Base-by-base conservation (phyloP, 768 basidiomycete species). In the Asterophora lycoperdoides region DNA sequence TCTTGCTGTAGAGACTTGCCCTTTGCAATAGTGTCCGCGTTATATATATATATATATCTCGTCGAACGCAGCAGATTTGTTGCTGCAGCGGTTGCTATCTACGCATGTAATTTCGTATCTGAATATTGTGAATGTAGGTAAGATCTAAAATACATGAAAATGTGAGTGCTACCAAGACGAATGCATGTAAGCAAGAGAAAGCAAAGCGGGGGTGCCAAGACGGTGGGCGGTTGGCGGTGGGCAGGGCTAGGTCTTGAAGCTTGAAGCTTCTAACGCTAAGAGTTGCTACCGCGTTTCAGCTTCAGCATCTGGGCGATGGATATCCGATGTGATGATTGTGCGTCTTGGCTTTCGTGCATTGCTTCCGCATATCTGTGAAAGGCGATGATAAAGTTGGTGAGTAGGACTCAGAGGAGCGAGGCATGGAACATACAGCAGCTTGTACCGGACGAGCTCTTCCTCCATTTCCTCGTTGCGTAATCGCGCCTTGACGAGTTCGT, bases 401-500 rank as follows among this genome's bases (percentile, higher is more conserved):
- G 13, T 3, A 44, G 19, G 33, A 18, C 8, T 11, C 28, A 29
- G 39, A 40, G 19, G 34, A 30, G 47, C 35, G 20, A 33, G 7
- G 52, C 52, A 30, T 23, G 26, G 9, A 6, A 72, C 86, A 64
- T 59, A 93, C 89, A 95, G 64, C 38, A 96, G 71, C 69, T 96
- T 96, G 70, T 96, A 97, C 35, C 88, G 83, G 33, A 99, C 94
- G 14, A 99, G 79, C 64, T 98, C 92, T 49, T 83, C 79, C 65
- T 98, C 96, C 51, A 95, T 75, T 63, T 97, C 93, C 63, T 99
- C 95, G 56, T 90, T 89, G 51, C 85, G 83, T 34, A 98, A 69
- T 44, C 93, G 81, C 49, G 85, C 77, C 72, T 84, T 90, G 3
- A 98, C 96, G 3, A 98, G 79, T 63, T 95, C 86, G 57, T 94